Conservation (phyloP, 345 rosid genomes). For the Murraya paniculata region DNA sequence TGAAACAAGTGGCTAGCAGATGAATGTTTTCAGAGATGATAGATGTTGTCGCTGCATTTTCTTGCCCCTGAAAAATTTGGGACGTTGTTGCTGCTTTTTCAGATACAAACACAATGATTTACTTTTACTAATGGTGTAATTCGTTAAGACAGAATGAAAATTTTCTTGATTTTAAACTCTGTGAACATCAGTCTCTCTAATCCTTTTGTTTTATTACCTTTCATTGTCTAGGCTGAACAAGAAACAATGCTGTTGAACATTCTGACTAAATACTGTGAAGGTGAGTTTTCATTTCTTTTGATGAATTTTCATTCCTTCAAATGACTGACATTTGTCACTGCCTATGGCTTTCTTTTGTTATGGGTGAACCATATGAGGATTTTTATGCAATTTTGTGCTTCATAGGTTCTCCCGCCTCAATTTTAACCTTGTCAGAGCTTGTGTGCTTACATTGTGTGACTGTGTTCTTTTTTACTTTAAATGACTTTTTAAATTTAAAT, state of each 20-base stretch:
- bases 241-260: slow-evolving; percentile 33
- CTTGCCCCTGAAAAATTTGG: not conserved
- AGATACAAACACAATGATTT: not conserved
- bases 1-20: not conserved
- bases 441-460: not conserved
- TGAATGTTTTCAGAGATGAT: not conserved
- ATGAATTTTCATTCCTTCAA: not conserved
- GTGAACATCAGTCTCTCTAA: not conserved
- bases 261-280: slow-evolving; percentile 34
- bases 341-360: not conserved
- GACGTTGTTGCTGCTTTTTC: not conserved
- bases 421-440: not conserved
- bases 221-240: slow-evolving; percentile 35
- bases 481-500: not conserved
- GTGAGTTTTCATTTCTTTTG: slow-evolving; percentile 20
- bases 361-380: not conserved
- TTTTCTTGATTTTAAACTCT: not conserved
- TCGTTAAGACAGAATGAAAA: not conserved
- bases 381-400: not conserved
- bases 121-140: not conserved
- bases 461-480: not conserved
- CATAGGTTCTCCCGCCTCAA: not conserved
- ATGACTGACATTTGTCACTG: not conserved
- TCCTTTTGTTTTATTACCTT: slow-evolving; percentile 4
- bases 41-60: not conserved